These are phyloP conservation scores for Solanum okadae DNA, from an alignment of 257 asterid species.

Conservation along the genomic window DNA sequence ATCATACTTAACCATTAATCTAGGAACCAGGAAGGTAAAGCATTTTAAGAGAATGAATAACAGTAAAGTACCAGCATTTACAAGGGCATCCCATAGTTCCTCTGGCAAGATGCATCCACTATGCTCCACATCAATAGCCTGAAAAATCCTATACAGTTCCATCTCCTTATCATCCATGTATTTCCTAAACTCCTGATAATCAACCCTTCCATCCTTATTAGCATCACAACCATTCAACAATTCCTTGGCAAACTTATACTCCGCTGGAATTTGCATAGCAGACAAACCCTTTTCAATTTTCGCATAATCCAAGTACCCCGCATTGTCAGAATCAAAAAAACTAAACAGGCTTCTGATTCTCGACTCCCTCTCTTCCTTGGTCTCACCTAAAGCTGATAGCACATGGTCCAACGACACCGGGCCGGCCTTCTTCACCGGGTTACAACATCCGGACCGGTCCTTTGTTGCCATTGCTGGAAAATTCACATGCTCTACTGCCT, in stretches of 20 bases:
- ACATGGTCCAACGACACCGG: constrained; percentile 89
- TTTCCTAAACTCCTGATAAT: constrained; percentile 86
- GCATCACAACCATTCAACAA: constrained; percentile 75
- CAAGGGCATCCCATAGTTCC: constrained; percentile 97
- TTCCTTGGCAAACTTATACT: constrained; percentile 96
- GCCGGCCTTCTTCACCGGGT: constrained; percentile 79
- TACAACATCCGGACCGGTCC: constrained; percentile 59
- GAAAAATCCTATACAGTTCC: constrained; percentile 84
- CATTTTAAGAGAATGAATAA: background rate
- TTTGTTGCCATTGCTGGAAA: constrained; percentile 38
- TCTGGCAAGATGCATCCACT: constrained; percentile 93
- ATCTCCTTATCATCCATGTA: constrained; percentile 99
- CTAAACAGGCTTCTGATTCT: constrained; percentile 67
- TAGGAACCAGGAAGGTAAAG: background rate
- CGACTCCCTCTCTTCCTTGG: constrained; percentile 71
- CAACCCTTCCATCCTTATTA: constrained; percentile 91
- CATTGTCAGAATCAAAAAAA: constrained; percentile 63
- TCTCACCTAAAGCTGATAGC: constrained; percentile 69
- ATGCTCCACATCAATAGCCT: constrained; percentile 95
- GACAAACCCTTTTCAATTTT: constrained; percentile 84
- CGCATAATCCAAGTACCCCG: constrained; percentile 71
- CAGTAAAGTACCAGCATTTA: constrained; percentile 47
- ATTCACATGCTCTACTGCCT: constrained; percentile 33
- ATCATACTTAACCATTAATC: background rate
- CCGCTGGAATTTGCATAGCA: constrained; percentile 87